phyloP scores from a whole-genome alignment of 2,329 filamentous ascomycete genomes.

The Sclerotinia nivalis region DNA sequence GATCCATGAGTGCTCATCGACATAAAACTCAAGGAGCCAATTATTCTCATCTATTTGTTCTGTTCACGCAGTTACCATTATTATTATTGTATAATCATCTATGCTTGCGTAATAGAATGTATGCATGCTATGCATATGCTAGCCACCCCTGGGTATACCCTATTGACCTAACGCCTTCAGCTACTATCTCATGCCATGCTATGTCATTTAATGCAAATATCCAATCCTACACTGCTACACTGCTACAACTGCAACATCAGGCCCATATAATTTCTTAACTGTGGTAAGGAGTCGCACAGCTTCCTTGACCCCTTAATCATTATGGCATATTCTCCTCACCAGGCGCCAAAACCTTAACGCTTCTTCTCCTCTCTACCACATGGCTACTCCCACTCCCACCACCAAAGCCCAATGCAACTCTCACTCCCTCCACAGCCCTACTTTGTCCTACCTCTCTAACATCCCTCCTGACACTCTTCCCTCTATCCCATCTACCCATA shows the following conservation, averaged over 20 bases:
- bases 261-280: neutral
- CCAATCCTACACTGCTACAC: neutral
- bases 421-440: constrained; percentile 59
- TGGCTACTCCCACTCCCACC: constrained; percentile 27
- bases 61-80: neutral
- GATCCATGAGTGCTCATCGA: neutral
- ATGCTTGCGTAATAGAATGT: neutral
- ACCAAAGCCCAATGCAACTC: constrained; percentile 50
- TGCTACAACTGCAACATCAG: neutral
- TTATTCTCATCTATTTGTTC: no score
- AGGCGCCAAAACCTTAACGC: constrained; percentile 58
- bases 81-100: neutral
- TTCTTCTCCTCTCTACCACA: constrained; percentile 60
- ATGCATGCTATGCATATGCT: neutral
- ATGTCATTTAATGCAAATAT: neutral
- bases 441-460: constrained; percentile 58
- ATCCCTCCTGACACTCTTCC: constrained; percentile 48
- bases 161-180: constrained; percentile 17
- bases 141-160: constrained; percentile 12
- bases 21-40: neutral
- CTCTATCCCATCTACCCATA: constrained; percentile 22
- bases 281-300: neutral
- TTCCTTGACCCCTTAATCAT: neutral
- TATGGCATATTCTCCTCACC: constrained; percentile 31
- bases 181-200: constrained; percentile 1